Percentiles rank a stretch among this genome's conserved stretches.
Evolutionary conservation across 129 eudicot genomes (phyloP).

Genomic region (Artemisia tridentata): DNA sequence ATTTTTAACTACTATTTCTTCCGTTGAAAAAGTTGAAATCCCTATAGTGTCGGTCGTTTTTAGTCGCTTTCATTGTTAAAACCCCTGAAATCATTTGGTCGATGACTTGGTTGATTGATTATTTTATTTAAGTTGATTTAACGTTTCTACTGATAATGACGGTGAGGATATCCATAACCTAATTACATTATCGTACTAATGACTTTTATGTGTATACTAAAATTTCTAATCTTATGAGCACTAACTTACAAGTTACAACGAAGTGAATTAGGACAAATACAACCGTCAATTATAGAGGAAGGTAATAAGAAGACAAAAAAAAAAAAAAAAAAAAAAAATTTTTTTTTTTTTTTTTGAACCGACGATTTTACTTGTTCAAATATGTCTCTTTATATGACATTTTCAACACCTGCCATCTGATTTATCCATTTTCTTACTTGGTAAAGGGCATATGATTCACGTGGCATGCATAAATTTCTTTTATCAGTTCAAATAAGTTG

Average conservation of each 20-base stretch:
- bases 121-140: background rate
- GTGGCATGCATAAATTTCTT: background rate
- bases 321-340: slow-evolving; percentile 14
- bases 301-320: background rate
- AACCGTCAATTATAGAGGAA: slow-evolving; percentile 5
- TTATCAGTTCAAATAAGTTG: background rate
- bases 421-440: background rate
- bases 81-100: too few species aligned
- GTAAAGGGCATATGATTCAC: background rate
- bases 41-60: too few species aligned
- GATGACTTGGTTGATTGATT: background rate
- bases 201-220: background rate
- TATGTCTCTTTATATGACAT: slow-evolving; percentile 8
- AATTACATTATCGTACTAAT: background rate
- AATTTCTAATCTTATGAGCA: too few species aligned
- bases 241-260: background rate
- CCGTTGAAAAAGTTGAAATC: too few species aligned
- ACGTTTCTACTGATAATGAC: background rate
- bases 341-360: too few species aligned
- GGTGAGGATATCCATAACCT: background rate
- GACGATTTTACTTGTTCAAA: slow-evolving; percentile 34
- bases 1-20: too few species aligned
- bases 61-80: too few species aligned
- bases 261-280: background rate
- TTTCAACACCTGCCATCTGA: slow-evolving; percentile 2